phyloP scores from a whole-genome alignment of 495 filamentous ascomycete genomes.

The Acidomyces sp. region DNA sequence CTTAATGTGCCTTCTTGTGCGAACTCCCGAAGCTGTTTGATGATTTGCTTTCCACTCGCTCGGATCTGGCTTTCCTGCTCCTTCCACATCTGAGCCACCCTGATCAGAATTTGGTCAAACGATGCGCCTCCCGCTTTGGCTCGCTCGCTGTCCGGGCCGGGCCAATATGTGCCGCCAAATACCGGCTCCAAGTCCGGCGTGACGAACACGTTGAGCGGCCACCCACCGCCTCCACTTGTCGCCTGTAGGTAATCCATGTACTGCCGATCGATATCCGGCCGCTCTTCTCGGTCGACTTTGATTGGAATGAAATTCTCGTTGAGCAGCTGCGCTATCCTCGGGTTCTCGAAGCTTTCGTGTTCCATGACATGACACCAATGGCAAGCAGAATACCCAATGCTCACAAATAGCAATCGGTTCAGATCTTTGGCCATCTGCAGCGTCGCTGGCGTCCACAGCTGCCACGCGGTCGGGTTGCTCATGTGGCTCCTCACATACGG shows the following conservation, averaged over 20 bases:
- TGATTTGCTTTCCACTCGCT: conserved; percentile 68
- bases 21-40: conserved; percentile 67
- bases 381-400: conserved; percentile 91
- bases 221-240: conserved; percentile 81
- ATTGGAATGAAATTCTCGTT: conserved; percentile 86
- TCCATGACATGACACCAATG: conserved; percentile 87
- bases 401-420: conserved; percentile 82
- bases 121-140: conserved; percentile 32
- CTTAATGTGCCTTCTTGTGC: conserved; percentile 72
- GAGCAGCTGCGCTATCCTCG: conserved; percentile 64
- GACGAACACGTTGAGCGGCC: conserved; percentile 93
- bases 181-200: conserved; percentile 87
- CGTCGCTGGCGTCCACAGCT: conserved; percentile 68
- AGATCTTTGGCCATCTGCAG: conserved; percentile 61
- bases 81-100: conserved; percentile 68
- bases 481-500: conserved; percentile 72
- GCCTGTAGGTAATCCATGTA: conserved; percentile 99
- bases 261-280: conserved; percentile 87
- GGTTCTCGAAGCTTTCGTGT: conserved; percentile 80
- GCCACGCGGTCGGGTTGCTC: conserved; percentile 86
- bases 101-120: conserved; percentile 72
- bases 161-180: conserved; percentile 96
- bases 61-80: conserved; percentile 71
- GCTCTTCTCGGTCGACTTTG: conserved; percentile 87
- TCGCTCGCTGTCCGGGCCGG: conserved; percentile 51